phyloP scores from a whole-genome alignment of 352 stramenopile species.

The Discostella stelligera region DNA sequence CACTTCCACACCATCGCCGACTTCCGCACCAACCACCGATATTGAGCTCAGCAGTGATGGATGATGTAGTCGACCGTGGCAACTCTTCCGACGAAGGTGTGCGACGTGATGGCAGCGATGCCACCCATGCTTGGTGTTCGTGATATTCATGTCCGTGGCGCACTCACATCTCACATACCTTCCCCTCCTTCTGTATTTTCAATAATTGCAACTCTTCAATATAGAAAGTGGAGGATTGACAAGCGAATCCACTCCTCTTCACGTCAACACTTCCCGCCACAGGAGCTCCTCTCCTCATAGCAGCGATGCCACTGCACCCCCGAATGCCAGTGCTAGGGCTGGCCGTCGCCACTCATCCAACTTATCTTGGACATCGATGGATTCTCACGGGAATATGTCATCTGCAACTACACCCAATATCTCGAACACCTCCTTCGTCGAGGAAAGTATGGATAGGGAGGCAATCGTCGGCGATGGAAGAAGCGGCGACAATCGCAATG shows the following conservation, averaged over 20 bases:
- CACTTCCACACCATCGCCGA: too few species aligned
- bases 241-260: constrained; percentile 21
- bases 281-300: not conserved
- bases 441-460: not conserved
- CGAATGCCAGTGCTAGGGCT: not conserved
- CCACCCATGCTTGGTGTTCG: not conserved
- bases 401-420: constrained; percentile 12
- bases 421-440: not conserved
- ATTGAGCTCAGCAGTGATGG: not conserved
- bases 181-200: not conserved
- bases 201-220: not conserved
- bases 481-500: not conserved
- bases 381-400: constrained; percentile 6
- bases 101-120: not conserved
- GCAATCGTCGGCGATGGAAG: not conserved
- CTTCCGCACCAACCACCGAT: too few species aligned
- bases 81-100: constrained; percentile 2
- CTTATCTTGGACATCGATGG: constrained; percentile 2
- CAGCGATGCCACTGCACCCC: not conserved
- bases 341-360: not conserved
- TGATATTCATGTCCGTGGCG: not conserved
- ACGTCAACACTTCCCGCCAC: constrained; percentile 16
- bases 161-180: not conserved
- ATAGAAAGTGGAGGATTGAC: not conserved
- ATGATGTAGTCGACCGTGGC: not conserved